These are phyloP conservation scores for Paramyrothecium roridum DNA, from an alignment of 2,329 filamentous ascomycete genomes.

Conservation along the genomic window DNA sequence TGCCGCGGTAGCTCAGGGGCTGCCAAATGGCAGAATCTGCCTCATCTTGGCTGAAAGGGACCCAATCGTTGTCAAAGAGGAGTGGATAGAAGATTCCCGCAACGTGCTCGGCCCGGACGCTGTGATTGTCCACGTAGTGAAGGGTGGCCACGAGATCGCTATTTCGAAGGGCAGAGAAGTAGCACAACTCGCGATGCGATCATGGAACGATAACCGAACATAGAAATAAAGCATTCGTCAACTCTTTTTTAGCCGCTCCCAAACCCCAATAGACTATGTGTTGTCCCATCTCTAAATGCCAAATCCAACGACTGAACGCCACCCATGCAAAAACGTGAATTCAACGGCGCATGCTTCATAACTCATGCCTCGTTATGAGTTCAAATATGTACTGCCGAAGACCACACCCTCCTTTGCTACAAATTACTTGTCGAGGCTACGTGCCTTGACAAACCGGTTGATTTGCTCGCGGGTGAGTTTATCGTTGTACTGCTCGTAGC, in stretches of 20 bases:
- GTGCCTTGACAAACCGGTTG: slow-evolving; percentile 56
- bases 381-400: neutral
- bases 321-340: neutral
- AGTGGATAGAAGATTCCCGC: slow-evolving; percentile 60
- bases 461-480: slow-evolving; percentile 57
- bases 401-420: neutral
- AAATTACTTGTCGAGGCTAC: slow-evolving; percentile 47
- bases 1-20: slow-evolving; percentile 19
- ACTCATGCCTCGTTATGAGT: neutral
- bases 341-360: neutral
- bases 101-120: slow-evolving; percentile 54
- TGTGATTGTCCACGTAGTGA: slow-evolving; percentile 53
- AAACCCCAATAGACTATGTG: neutral
- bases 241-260: neutral
- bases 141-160: slow-evolving; percentile 68
- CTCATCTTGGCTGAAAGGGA: slow-evolving; percentile 66
- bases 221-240: neutral
- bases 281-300: neutral
- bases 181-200: slow-evolving; percentile 35
- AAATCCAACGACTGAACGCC: neutral
- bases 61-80: slow-evolving; percentile 61
- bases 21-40: slow-evolving; percentile 50
- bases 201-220: slow-evolving; percentile 22
- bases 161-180: slow-evolving; percentile 59
- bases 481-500: slow-evolving; percentile 58